A percentile compares a stretch with the other conserved stretches of the same genome.
These are phyloP conservation scores for Styphnolobium japonicum DNA, from an alignment of 306 rosid species.

Conservation along the genomic window DNA sequence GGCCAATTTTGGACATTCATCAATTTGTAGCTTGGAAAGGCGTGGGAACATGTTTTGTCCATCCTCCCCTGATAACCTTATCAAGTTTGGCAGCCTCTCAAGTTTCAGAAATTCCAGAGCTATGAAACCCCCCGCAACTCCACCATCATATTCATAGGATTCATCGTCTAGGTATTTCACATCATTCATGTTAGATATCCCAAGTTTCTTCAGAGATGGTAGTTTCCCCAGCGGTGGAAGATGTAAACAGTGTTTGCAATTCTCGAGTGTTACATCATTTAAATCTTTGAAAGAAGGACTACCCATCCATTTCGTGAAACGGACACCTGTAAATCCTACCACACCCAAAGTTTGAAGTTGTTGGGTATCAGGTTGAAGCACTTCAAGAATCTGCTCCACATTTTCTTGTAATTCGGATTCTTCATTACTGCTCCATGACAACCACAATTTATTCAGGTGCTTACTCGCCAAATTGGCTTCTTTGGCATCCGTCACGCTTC, in stretches of 20 bases:
- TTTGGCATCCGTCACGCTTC: not conserved
- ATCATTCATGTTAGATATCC: not conserved
- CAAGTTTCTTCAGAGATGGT: not conserved
- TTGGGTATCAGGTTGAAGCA: slow-evolving; percentile 13
- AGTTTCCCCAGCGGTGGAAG: not conserved
- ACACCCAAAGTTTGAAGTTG: not conserved
- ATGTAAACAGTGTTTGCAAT: not conserved
- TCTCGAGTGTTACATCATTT: accelerated
- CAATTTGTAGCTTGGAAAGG: not conserved
- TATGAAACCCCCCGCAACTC: not conserved
- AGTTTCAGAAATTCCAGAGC: not conserved
- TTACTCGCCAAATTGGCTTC: slow-evolving; percentile 20
- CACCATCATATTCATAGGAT: not conserved
- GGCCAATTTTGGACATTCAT: not conserved
- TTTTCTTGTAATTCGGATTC: not conserved
- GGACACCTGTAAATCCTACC: not conserved
- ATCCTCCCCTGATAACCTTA: not conserved
- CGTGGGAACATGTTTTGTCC: not conserved
- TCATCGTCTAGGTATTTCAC: not conserved
- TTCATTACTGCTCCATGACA: slow-evolving; percentile 8
- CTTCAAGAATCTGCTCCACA: slow-evolving; percentile 18
- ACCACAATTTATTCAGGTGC: not conserved
- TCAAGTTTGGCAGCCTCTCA: not conserved
- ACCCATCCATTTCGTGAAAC: slow-evolving; percentile 10
- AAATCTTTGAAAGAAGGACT: not conserved